Base-by-base conservation (phyloP, 2,329 filamentous ascomycete species). In the Madurella fahalii region DNA sequence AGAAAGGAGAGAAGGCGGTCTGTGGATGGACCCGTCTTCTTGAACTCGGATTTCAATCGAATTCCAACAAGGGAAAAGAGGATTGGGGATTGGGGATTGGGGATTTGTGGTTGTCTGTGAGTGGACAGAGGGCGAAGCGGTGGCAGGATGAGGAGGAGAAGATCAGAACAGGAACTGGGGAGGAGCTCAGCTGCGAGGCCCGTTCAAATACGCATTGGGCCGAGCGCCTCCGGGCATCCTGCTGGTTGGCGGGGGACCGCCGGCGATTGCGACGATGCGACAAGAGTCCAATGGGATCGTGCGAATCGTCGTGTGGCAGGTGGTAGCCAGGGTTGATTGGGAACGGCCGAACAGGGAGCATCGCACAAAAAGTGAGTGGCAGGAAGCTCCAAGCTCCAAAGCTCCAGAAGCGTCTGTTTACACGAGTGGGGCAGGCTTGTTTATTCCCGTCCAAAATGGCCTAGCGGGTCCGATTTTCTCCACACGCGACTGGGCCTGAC, bases 1-100 rank as follows among this genome's bases (percentile, higher is more conserved):
- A 76, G 75, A 78, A 79, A 77, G 71, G 60, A 58, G 63, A 67
- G 69, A 71, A 71, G 68, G 66, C 65, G 63, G 61, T 65, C 67
- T 62, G 53, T 59, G 57, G 56, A 61, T 59, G 61, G 61, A 66
- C 65, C 62, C 65, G 66, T 64, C 64, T 68, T 68, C 65, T 68
- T 60, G 57, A 54, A 57, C 66, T 64, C 61, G 64, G 58, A 25
- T 67, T 64, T 67, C 61, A 63, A 65, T 67, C 62, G 63, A 65
- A 53, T 63, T 63, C 58, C 55, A 48, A 57, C 43, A 54, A 52
- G 46, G 58, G 55, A 52, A 53, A 56, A 37, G 34, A 37, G 47
- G 60, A 49, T 45, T 40, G 50, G 50, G 44, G 41, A 49, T 45
- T 40, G 50, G 50, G 44, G 41, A 47, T 47, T 47, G 54, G 56